These are phyloP conservation scores for Calonectria pteridis DNA, from an alignment of 2,329 filamentous ascomycete genomes.

Conservation along the genomic window DNA sequence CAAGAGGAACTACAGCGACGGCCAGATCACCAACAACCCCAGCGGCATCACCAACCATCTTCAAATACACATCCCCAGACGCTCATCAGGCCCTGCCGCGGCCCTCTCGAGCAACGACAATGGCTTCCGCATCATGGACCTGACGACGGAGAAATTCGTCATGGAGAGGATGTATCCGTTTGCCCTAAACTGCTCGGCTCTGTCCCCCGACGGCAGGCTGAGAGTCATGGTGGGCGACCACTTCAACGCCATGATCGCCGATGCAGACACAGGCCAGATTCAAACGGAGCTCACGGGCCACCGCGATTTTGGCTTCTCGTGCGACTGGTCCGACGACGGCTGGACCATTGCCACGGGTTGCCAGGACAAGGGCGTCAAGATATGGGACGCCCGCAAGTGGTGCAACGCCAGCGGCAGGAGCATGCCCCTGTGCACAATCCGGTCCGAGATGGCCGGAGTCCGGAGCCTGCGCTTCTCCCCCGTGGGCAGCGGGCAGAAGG, in stretches of 20 bases:
- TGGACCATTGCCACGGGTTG: slow-evolving; percentile 82
- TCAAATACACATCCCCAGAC: slow-evolving; percentile 67
- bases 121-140: slow-evolving; percentile 69
- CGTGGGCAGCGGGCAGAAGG: slow-evolving; percentile 72
- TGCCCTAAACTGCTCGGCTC: slow-evolving; percentile 79
- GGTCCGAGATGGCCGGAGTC: slow-evolving; percentile 76
- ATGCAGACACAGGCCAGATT: slow-evolving; percentile 74
- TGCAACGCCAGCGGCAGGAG: slow-evolving; percentile 62
- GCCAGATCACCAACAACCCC: slow-evolving; percentile 60
- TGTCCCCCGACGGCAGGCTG: slow-evolving; percentile 78
- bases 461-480: slow-evolving; percentile 80
- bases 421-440: slow-evolving; percentile 65
- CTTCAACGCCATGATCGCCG: slow-evolving; percentile 73
- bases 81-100: slow-evolving; percentile 64
- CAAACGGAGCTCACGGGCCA: slow-evolving; percentile 73
- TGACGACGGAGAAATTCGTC: slow-evolving; percentile 70
- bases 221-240: slow-evolving; percentile 81
- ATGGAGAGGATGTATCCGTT: slow-evolving; percentile 66
- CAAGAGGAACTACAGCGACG: slow-evolving; percentile 52
- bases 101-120: slow-evolving; percentile 74
- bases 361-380: slow-evolving; percentile 78
- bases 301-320: slow-evolving; percentile 79
- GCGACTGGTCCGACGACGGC: slow-evolving; percentile 84
- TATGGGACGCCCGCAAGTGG: slow-evolving; percentile 84
- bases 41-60: slow-evolving; percentile 76